These are phyloP conservation scores for Aschersonia sp. DNA, from an alignment of 2,329 filamentous ascomycete species.

Conservation along the genomic window DNA sequence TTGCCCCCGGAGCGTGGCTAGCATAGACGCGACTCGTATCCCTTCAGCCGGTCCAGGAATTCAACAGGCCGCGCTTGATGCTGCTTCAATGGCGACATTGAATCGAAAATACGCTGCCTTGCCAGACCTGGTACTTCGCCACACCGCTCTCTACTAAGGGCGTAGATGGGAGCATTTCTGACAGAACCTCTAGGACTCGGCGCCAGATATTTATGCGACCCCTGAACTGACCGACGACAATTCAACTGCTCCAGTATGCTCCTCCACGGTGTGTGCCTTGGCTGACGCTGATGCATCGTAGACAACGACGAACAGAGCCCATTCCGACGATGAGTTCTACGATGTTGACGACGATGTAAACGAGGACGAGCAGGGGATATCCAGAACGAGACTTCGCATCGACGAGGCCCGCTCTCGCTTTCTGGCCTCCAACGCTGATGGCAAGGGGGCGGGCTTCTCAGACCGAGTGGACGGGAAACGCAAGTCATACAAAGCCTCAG, in stretches of 20 bases:
- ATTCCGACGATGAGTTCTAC: constrained; percentile 48
- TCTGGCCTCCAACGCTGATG: constrained; percentile 59
- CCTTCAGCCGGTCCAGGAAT: background rate
- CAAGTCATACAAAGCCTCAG: constrained; percentile 69
- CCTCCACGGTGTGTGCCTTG: background rate
- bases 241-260: constrained; percentile 66
- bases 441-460: constrained; percentile 72
- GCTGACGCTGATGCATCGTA: constrained; percentile 16
- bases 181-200: constrained; percentile 51
- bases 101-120: constrained; percentile 72
- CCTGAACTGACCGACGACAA: constrained; percentile 83
- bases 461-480: constrained; percentile 74
- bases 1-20: too few relatives aligned
- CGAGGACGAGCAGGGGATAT: constrained; percentile 45
- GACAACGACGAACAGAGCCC: constrained; percentile 40
- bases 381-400: constrained; percentile 60
- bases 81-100: constrained; percentile 32
- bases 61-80: background rate
- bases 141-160: background rate
- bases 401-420: constrained; percentile 72
- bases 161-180: background rate
- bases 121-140: constrained; percentile 53
- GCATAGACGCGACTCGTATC: too few relatives aligned
- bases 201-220: constrained; percentile 93
- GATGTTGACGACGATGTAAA: constrained; percentile 50